phyloP scores from a whole-genome alignment of 345 rosid species.

The Euphorbia pulcherrima region DNA sequence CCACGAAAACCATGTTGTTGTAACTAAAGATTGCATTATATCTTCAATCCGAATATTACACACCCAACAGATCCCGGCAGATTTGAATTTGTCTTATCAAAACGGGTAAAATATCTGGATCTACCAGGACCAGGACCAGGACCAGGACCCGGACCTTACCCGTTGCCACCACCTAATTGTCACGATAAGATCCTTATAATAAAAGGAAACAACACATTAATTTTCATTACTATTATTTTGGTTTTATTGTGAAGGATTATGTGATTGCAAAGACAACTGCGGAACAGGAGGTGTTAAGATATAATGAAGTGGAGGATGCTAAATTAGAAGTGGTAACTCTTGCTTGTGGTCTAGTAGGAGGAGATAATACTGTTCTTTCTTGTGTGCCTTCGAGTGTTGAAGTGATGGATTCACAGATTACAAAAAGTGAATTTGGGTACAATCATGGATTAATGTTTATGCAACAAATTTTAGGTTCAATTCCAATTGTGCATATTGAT shows the following conservation, averaged over 20 bases:
- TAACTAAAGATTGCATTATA: too few species aligned
- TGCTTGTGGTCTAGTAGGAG: slow-evolving; percentile 36
- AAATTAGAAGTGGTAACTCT: slow-evolving; percentile 37
- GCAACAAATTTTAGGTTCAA: slow-evolving; percentile 34
- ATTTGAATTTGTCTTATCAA: too few species aligned
- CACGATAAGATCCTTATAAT: too few species aligned
- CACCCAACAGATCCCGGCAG: too few species aligned
- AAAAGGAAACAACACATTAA: too few species aligned
- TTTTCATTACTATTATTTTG: too few species aligned
- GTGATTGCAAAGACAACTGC: slow-evolving; percentile 30
- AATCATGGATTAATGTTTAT: slow-evolving; percentile 19
- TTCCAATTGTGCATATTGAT: slow-evolving; percentile 48
- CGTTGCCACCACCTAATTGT: too few species aligned
- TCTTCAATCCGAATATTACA: too few species aligned
- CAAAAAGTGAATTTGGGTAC: neutral
- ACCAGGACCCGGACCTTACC: too few species aligned
- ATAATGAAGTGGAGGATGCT: neutral
- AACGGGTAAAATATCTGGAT: too few species aligned
- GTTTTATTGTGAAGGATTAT: slow-evolving; percentile 25
- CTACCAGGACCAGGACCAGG: too few species aligned
- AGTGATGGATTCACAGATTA: slow-evolving; percentile 20
- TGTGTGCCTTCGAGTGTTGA: slow-evolving; percentile 16
- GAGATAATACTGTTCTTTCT: slow-evolving; percentile 31
- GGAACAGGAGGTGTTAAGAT: slow-evolving; percentile 36
- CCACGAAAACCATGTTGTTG: too few species aligned